A percentile compares a stretch with the other conserved stretches of the same genome.
Conservation (phyloP, 345 rosid genomes). For the Pistacia atlantica region DNA sequence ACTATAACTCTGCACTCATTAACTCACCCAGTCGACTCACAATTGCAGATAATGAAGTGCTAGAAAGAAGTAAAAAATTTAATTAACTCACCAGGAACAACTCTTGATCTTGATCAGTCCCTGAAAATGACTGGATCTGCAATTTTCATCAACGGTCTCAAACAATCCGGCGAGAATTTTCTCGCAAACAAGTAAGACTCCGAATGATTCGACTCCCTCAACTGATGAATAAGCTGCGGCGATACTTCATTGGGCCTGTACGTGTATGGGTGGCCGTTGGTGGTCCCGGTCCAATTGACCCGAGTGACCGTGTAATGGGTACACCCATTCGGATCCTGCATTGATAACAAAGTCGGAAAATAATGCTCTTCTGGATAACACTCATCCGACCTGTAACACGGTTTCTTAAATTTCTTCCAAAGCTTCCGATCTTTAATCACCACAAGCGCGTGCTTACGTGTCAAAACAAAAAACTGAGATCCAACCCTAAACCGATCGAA, state of each 20-base stretch:
- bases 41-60: background rate
- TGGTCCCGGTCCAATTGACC: conserved; percentile 95
- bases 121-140: conserved; percentile 77
- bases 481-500: conserved; percentile 74
- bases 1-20: background rate
- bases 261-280: conserved; percentile 80
- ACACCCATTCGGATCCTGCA: conserved; percentile 73
- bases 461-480: conserved; percentile 89
- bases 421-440: conserved; percentile 68
- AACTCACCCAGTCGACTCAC: background rate
- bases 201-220: conserved; percentile 71
- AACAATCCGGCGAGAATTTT: conserved; percentile 88
- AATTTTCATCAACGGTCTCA: conserved; percentile 72
- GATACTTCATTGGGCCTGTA: conserved; percentile 61
- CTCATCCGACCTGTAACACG: conserved; percentile 71
- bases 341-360: conserved; percentile 82
- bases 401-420: conserved; percentile 80
- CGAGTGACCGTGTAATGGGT: conserved; percentile 72
- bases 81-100: conserved; percentile 43
- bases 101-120: conserved; percentile 44
- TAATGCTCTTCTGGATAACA: conserved; percentile 99
- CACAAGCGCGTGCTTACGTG: conserved; percentile 70
- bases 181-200: conserved; percentile 83
- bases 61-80: background rate
- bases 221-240: conserved; percentile 49